Evolutionary conservation across 345 rosid species (phyloP), one percentile per base, ranked within the genome.

Genomic region (Ceriops tagal): DNA sequence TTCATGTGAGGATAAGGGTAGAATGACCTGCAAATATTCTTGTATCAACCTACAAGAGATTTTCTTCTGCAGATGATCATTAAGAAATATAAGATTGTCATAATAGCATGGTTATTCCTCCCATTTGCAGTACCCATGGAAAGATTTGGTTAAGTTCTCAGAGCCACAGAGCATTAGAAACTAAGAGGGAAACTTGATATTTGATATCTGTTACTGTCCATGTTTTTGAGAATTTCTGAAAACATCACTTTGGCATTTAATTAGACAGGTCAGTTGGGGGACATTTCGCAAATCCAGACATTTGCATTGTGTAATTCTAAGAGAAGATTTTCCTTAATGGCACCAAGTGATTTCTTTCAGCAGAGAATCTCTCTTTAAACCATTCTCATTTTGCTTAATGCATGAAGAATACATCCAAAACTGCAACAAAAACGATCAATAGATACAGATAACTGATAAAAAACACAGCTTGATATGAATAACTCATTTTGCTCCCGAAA

Each of bases 21-120:
- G 70, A 70, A 69, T 71, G 61, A 89, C 97, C 96, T 83, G 89
- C 66, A 87, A 73, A 79, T 84, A 78, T 55, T 82, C 87, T 75
- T 79, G 82, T 58, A 89, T 60, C 35, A 68, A 65, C 77, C 88
- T 85, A 83, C 77, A 80, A 68, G 75, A 65, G 76, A 68, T 72
- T 80, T 73, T 89, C 81, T 78, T 85, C 82, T 83, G 82, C 58
- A 87, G 67, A 37, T 78, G 69, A 71, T 78, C 85, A 69, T 83
- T 78, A 61, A 84, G 64, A 56, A 79, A 62, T 56, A 30, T 75
- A 74, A 88, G 77, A 60, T 74, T 75, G 57, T 83, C 78, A 47
- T 73, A 64, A 73, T 71, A 72, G 75, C 72, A 71, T 39, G 60
- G 78, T 64, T 88, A 83, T 57, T 80, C 87, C 76, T 82, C 82